Evolutionary conservation across 208 protist species (phyloP), one percentile per base, ranked within the genome.

Genomic region (Leishmania gerbilli): DNA sequence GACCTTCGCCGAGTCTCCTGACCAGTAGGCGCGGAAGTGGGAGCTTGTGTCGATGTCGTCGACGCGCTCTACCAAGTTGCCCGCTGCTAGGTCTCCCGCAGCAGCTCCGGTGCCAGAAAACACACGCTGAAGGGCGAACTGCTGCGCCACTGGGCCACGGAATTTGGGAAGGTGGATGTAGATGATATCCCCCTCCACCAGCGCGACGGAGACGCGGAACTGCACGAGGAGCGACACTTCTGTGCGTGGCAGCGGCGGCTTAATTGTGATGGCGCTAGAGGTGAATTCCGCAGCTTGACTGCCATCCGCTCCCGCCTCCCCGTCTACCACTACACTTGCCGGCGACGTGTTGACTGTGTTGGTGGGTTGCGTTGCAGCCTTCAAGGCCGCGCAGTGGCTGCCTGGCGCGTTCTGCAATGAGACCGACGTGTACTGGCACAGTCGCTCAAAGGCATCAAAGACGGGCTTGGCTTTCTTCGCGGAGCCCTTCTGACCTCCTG

Each of bases 11-110:
- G 78, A 58, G 17, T 93, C 91, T 49, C 95, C 95, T 0, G 90
- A 90, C 93, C 95, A 97, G 84, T 91, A 96, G 1, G 86, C 95
- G 6, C 77, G 86, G 75, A 97, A 96, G 85, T 82, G 81, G 45
- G 84, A 79, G 37, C 85, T 76, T 9, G 77, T 89, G 81, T 89
- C 62, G 58, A 92, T 47, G 45, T 76, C 83, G 40, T 91, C 92
- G 31, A 76, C 83, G 53, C 84, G 71, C 64, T 82, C 74, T 31
- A 64, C 64, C 19, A 53, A 19, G 47, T 37, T 31, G 76, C 60
- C 45, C 45, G 34, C 40, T 40, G 37, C 37, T 27, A 37, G 56
- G 76, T 5, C 56, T 24, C 60, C 60, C 9, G 51, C 8, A 17
- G 1, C 75, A 42, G 17, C 53, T 3, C 49, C 75, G 37, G n/a